A percentile compares a stretch with the other conserved stretches of the same genome.
Evolutionary conservation across 2,329 filamentous ascomycete species (phyloP).

Genomic region (Trichocomaceae sp.): DNA sequence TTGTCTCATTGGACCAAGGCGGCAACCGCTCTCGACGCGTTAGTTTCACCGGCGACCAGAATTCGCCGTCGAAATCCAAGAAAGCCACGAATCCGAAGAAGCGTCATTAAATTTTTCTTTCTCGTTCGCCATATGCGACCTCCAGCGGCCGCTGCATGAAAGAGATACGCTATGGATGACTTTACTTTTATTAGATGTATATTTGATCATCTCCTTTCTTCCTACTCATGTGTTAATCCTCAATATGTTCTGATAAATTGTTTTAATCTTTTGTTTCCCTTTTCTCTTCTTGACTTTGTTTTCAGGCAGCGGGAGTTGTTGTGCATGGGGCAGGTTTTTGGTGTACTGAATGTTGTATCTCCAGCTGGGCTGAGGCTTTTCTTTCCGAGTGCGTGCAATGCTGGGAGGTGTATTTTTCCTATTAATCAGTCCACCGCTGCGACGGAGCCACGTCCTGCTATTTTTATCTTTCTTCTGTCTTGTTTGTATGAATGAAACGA

Average conservation of each 20-base stretch:
- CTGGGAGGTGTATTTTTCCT: neutral
- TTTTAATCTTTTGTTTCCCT: too few species aligned
- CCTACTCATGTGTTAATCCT: slow-evolving; percentile 10
- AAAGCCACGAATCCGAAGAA: slow-evolving; percentile 23
- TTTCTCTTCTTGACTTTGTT: slow-evolving; percentile 1
- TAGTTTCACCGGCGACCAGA: slow-evolving; percentile 29
- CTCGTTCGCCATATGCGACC: neutral
- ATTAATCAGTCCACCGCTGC: neutral
- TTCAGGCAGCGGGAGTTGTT: slow-evolving; percentile 3
- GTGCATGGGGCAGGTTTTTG: slow-evolving; percentile 1
- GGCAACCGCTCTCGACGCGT: slow-evolving; percentile 32
- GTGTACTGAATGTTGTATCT: neutral
- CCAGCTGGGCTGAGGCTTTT: slow-evolving; percentile 4
- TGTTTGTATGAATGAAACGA: slow-evolving; percentile 7
- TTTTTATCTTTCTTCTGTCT: neutral
- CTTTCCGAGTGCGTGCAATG: neutral
- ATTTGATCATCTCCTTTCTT: slow-evolving; percentile 15
- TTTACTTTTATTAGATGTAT: slow-evolving; percentile 9
- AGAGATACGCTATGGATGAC: neutral
- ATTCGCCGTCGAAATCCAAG: slow-evolving; percentile 26
- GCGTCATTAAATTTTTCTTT: slow-evolving; percentile 13
- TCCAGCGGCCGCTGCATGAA: neutral
- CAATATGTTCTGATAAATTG: slow-evolving; percentile 11
- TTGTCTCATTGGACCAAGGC: slow-evolving; percentile 22
- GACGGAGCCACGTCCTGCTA: slow-evolving; percentile 1